Percentiles rank a stretch among this genome's conserved stretches.
Evolutionary conservation across 2,329 filamentous ascomycete species (phyloP).

Genomic region (Hypoxylon sp.): DNA sequence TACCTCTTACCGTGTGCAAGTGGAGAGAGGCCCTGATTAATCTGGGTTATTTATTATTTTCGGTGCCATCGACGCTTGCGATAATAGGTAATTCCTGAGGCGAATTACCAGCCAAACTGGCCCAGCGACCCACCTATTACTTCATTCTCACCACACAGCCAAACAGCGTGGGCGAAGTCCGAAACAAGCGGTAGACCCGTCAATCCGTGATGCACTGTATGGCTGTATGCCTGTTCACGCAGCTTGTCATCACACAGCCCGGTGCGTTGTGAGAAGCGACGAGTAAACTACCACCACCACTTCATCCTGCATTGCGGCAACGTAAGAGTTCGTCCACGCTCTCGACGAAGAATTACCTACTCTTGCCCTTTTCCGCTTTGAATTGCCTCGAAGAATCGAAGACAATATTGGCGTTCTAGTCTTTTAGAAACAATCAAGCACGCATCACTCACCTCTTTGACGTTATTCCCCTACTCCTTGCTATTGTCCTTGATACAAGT

Average conservation of each 20-base stretch:
- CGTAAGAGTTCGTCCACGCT: conserved; percentile 37
- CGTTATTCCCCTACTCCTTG: background rate
- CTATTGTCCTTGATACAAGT: conserved; percentile 11
- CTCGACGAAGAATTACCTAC: conserved; percentile 6
- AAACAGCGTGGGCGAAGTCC: conserved; percentile 40
- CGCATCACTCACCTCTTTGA: background rate
- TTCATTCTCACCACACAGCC: conserved; percentile 46
- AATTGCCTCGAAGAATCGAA: conserved; percentile 8
- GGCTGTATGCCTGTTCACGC: conserved; percentile 28
- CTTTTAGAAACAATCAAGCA: conserved; percentile 5
- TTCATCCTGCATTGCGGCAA: conserved; percentile 44
- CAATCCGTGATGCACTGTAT: conserved; percentile 36
- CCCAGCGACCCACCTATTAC: conserved; percentile 42
- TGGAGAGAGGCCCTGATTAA: conserved; percentile 17
- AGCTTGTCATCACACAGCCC: conserved; percentile 43
- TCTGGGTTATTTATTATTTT: conserved; percentile 23
- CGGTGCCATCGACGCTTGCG: conserved; percentile 26
- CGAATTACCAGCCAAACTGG: conserved; percentile 38
- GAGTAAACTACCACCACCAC: conserved; percentile 34
- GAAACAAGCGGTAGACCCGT: conserved; percentile 42
- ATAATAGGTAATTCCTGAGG: conserved; percentile 38
- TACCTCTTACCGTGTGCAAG: conserved; percentile 22
- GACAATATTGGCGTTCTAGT: conserved; percentile 11
- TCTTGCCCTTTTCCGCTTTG: conserved; percentile 16
- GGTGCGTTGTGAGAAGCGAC: conserved; percentile 37